Conservation (phyloP, 139 green algal genomes). For the Ettlia oleoabundans region DNA sequence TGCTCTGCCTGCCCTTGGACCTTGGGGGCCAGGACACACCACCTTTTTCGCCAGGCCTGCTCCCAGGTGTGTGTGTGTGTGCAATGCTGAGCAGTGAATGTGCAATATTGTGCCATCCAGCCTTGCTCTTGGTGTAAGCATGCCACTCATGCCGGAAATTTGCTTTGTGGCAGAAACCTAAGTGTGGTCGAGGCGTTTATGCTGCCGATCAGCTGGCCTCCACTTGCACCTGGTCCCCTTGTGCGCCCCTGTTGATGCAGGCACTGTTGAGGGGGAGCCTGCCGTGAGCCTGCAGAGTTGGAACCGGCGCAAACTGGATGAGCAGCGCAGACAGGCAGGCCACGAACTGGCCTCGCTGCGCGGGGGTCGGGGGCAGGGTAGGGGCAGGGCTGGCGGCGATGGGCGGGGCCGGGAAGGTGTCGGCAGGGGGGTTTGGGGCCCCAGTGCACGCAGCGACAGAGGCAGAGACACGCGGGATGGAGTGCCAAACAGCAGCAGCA, state of each 20-base stretch:
- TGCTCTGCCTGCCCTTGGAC: constrained; percentile 40
- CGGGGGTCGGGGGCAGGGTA: background rate
- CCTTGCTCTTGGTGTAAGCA: too few relatives aligned
- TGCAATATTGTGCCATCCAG: too few relatives aligned
- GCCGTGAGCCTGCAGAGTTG: constrained; percentile 18
- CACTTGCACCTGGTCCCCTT: background rate
- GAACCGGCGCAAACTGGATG: constrained; percentile 2
- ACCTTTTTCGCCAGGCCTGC: constrained; percentile 38
- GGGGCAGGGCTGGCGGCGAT: background rate
- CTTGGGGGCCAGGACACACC: constrained; percentile 49
- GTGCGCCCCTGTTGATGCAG: too few relatives aligned
- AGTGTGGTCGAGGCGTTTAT: background rate
- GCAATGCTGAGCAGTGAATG: background rate
- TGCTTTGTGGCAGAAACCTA: background rate
- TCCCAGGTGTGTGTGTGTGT: constrained; percentile 43
- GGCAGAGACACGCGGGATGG: too few relatives aligned
- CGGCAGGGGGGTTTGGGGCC: background rate
- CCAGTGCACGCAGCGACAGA: background rate
- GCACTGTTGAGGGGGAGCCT: constrained; percentile 10
- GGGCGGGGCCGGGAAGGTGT: background rate
- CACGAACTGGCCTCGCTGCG: background rate
- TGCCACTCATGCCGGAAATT: too few relatives aligned
- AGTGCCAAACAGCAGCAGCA: background rate
- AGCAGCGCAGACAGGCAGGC: constrained; percentile 11
- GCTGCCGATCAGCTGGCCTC: background rate